Conservation (phyloP, 331 rosid genomes). For the Phaseolus coccineus region DNA sequence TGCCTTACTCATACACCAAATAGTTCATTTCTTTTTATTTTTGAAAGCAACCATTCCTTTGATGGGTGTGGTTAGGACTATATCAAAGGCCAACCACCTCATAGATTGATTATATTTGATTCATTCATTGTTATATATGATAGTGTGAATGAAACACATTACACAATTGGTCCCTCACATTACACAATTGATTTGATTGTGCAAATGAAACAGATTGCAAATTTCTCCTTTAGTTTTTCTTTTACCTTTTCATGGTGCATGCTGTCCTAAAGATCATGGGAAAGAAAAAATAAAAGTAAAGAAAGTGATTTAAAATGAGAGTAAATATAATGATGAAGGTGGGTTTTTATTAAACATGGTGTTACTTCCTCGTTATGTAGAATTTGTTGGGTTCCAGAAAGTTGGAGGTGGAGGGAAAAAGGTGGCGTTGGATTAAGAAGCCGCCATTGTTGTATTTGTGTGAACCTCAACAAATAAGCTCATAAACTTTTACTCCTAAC, state of each 20-base stretch:
- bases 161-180: constrained; percentile 28
- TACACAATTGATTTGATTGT: neutral
- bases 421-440: too few species aligned
- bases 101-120: neutral
- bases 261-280: too few species aligned
- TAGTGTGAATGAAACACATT: constrained; percentile 28
- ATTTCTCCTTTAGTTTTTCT: constrained; percentile 3
- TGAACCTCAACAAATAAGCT: too few species aligned
- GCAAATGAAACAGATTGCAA: constrained; percentile 6
- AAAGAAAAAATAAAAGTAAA: too few species aligned
- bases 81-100: constrained; percentile 7
- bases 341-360: too few species aligned
- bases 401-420: too few species aligned
- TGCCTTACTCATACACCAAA: constrained; percentile 36
- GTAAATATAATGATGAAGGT: too few species aligned
- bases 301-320: too few species aligned
- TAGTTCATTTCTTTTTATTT: constrained; percentile 49
- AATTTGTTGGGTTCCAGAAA: too few species aligned
- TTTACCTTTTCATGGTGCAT: neutral
- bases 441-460: too few species aligned
- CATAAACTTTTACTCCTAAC: too few species aligned
- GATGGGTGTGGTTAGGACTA: constrained; percentile 29
- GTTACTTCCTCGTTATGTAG: too few species aligned
- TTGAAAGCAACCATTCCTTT: constrained; percentile 38
- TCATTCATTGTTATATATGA: neutral